Base-by-base conservation (phyloP, 192 early-diverging fungal species). In the Entomortierella chlamydospora region DNA sequence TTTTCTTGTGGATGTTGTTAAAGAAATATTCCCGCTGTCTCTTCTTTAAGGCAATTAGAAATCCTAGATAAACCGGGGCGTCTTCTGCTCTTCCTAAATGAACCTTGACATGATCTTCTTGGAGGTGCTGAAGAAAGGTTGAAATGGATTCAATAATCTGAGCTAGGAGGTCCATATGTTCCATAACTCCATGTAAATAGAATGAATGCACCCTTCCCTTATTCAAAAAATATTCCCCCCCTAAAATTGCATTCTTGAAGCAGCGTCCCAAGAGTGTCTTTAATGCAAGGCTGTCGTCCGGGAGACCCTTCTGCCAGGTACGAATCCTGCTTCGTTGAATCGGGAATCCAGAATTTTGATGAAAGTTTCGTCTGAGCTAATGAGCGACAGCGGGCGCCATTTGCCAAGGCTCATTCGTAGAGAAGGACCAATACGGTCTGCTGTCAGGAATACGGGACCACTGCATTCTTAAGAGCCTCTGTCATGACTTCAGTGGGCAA, bases 121-220 rank as follows among this genome's bases (percentile, higher is more conserved):
- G 33, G 15, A 64, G 17, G 73, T 82, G 23, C 2, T 17, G n/a
- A 82, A 82, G 22, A 76, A 82, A 0, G 77, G 68, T 23, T 2
- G 1, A 11, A 33, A 73, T 52, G 20, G 22, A 22, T 0, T 20
- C 1, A 20, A 42, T 31, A 30, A 73, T 45, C 0, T 18, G 15
- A 1, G 13, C 5, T 25, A 49, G 33, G 18, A 73, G 65, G 0
- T 26, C 39, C 25, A 66, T 22, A 1, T 8, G 37, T 42, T 2
- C 4, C 45, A 47, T 47, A 15, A 47, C 45, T 11, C 3, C 45
- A 18, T 28, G 2, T 9, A 78, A 60, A 23, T 83, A 72, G 0
- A 28, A 55, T n/a, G 64, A 62, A n/a, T 83, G 65, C 2, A 71
- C 50, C 81, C 41, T 83, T 83, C 25, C 73, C 81, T 33, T 78